Base-by-base conservation (phyloP, 1,284 basidiomycete species). In the Irpex sp. region DNA sequence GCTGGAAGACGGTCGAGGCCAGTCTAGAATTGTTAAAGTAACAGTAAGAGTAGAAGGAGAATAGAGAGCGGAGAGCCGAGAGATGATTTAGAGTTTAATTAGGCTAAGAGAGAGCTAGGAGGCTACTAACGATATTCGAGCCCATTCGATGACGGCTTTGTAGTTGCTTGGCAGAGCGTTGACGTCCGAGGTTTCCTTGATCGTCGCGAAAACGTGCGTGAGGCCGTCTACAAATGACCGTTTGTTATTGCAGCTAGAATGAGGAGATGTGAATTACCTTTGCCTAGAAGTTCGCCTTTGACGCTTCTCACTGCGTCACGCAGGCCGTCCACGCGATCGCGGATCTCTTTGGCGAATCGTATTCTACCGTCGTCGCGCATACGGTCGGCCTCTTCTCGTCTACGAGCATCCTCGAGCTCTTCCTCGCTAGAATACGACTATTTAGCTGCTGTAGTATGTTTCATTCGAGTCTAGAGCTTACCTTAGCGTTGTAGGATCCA, bases 1-100 rank as follows among this genome's bases (percentile, higher is more conserved):
- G 88, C 68, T 97, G 94, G 75, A 98, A 99, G 58, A 98, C 89
- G 2, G 97, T 97, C 4, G 96, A 97, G 0, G 97, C 97, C 64
- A 98, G 78, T 39, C 94, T 89, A 68, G 47, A 58, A 58, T 67
- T 65, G 31, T 6, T 33, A 6, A 3, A 33, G 31, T 33, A 33
- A 6, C 1, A 33, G 31, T 33, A 33, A 1, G 1, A 33, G 31
- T 33, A 33, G 31, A 2, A 33, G 6, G 31, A 33, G 0, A 6
- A 33, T 6, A 33, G 31, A 37, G 36, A 57, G 49, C 7, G 47
- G 15, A 5, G 35, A 19, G 53, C 36, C 39, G 33, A 36, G 46
- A 21, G 17, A 21, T 19, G 36, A 57, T 15, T 46, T 26, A 56
- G 50, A 36, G 58, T 57, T 62, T 61, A 67, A 60, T 54, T 58